These are phyloP conservation scores for Helenozyma rhizophorensis DNA, from an alignment of 805 yeast species.

Conservation along the genomic window DNA sequence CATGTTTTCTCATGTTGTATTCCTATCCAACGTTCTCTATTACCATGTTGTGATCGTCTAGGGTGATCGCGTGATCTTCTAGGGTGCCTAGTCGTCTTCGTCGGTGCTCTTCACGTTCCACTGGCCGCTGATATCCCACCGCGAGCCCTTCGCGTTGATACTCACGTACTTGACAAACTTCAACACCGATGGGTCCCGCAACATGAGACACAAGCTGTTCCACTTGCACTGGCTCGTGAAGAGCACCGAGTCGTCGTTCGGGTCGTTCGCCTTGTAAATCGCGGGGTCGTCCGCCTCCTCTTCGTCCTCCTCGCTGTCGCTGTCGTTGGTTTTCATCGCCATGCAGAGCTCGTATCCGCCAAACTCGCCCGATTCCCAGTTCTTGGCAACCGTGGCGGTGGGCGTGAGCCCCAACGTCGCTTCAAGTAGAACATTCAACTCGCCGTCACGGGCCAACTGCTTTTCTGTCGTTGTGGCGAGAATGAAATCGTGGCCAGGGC, in stretches of 20 bases:
- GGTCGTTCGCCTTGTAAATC: constrained; percentile 54
- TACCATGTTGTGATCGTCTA: too few species aligned
- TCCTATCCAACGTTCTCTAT: too few species aligned
- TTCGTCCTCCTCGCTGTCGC: constrained; percentile 42
- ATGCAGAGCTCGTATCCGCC: constrained; percentile 96
- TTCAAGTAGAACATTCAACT: constrained; percentile 53
- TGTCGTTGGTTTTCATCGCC: constrained; percentile 51
- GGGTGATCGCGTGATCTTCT: too few species aligned
- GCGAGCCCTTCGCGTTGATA: constrained; percentile 77
- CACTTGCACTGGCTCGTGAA: constrained; percentile 77
- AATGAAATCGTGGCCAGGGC: constrained; percentile 94
- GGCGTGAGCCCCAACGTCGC: constrained; percentile 84
- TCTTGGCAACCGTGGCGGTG: constrained; percentile 43
- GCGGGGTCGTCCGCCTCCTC: constrained; percentile 76
- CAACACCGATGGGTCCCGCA: constrained; percentile 81
- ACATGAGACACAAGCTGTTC: constrained; percentile 73
- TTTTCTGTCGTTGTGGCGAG: constrained; percentile 68
- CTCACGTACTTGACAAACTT: constrained; percentile 92
- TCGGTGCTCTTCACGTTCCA: constrained; percentile 65
- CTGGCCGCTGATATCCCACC: constrained; percentile 85
- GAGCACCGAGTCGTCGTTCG: constrained; percentile 69
- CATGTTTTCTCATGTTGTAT: too few species aligned
- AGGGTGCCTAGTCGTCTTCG: constrained; percentile 38
- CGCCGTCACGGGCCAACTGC: constrained; percentile 30
- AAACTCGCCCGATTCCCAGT: constrained; percentile 84